Conservation (phyloP, 1,284 basidiomycete species). For the Rhodotorula sp. region DNA sequence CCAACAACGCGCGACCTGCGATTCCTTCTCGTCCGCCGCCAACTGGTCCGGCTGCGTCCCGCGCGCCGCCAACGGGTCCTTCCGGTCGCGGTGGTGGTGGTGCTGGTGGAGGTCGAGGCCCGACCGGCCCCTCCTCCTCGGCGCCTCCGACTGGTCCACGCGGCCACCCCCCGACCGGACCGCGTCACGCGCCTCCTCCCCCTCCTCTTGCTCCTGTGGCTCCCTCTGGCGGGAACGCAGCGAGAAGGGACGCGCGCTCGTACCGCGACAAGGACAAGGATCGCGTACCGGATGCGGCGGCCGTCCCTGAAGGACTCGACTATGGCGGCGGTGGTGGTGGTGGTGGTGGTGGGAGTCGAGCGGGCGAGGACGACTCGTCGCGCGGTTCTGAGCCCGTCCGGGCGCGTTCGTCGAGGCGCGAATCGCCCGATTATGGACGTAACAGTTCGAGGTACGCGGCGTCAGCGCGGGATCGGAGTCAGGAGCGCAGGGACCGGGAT, state of each 20-base stretch:
- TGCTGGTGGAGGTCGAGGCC: background rate
- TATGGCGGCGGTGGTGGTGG: conserved; percentile 47
- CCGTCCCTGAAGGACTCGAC: conserved; percentile 66
- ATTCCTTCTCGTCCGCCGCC: background rate
- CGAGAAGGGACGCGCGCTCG: conserved; percentile 43
- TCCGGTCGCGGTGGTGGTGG: background rate
- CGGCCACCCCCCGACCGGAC: conserved; percentile 60
- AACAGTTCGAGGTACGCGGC: background rate
- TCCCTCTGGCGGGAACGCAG: background rate
- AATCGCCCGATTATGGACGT: conserved; percentile 12
- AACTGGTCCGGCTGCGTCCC: background rate
- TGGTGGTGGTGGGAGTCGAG: conserved; percentile 1
- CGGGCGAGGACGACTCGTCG: conserved; percentile 1
- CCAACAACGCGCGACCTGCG: background rate
- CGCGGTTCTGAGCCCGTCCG: background rate
- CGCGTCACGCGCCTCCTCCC: conserved; percentile 2
- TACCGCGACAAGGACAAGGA: conserved; percentile 74
- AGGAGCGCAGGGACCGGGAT: conserved; percentile 11
- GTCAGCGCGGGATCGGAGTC: conserved; percentile 4
- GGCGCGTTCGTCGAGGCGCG: conserved; percentile 7
- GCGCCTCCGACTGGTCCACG: conserved; percentile 58
- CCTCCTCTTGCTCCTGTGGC: too few species aligned
- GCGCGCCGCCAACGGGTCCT: background rate
- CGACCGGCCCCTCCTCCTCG: background rate
- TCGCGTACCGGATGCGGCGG: conserved; percentile 70